Conservation (phyloP, 2,329 filamentous ascomycete genomes). For the Orbilia javanica region DNA sequence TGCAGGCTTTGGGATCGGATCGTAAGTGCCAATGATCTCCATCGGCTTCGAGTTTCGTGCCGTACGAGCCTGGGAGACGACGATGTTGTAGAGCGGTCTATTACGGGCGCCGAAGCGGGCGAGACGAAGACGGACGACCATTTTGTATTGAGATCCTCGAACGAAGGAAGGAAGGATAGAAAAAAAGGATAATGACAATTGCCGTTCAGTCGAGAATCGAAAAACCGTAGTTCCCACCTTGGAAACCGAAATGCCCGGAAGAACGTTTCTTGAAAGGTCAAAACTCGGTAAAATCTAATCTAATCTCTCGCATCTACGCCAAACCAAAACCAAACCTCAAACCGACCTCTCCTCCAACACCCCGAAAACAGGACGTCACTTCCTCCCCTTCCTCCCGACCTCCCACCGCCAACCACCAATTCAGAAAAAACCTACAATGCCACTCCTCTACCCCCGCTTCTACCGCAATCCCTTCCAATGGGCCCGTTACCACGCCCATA, state of each 20-base stretch:
- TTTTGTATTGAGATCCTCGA: slow-evolving; percentile 66
- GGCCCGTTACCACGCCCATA: slow-evolving; percentile 86
- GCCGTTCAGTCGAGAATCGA: neutral
- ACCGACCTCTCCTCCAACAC: neutral
- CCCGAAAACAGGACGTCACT: neutral
- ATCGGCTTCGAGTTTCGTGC: slow-evolving; percentile 89
- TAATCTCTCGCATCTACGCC: slow-evolving; percentile 36
- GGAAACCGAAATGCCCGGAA: neutral
- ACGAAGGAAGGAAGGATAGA: neutral
- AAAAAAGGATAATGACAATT: neutral
- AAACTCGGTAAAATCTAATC: slow-evolving; percentile 45
- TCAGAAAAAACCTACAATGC: slow-evolving; percentile 72
- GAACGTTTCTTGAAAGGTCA: neutral
- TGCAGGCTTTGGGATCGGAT: slow-evolving; percentile 75
- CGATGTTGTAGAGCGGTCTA: slow-evolving; percentile 96
- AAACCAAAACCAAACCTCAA: slow-evolving; percentile 7
- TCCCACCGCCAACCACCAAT: neutral
- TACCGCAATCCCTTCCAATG: slow-evolving; percentile 86
- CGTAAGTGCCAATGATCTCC: slow-evolving; percentile 88
- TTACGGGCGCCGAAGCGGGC: slow-evolving; percentile 92
- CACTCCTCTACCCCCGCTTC: slow-evolving; percentile 77
- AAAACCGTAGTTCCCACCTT: neutral
- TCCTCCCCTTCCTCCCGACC: neutral
- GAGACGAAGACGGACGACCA: slow-evolving; percentile 95
- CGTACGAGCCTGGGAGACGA: slow-evolving; percentile 92